A percentile compares a stretch with the other conserved stretches of the same genome.
These are phyloP conservation scores for Circinella minor DNA, from an alignment of 371 early-diverging fungal species.

Conservation along the genomic window DNA sequence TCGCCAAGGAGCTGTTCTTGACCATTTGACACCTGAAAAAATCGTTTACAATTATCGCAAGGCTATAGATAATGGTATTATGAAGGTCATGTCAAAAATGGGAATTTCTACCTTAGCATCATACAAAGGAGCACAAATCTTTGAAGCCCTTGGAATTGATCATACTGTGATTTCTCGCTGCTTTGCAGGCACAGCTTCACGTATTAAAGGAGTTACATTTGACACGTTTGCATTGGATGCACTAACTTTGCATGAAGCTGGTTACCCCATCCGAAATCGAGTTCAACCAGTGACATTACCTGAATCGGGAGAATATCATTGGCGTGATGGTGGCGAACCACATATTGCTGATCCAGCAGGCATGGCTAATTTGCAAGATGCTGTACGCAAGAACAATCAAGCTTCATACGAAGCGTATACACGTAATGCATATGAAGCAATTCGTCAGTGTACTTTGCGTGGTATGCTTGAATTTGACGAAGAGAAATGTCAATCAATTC, in stretches of 20 bases:
- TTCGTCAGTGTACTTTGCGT: conserved; percentile 92
- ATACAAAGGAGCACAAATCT: conserved; percentile 98
- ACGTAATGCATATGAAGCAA: conserved; percentile 75
- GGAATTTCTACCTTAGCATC: conserved; percentile 97
- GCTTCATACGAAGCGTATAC: conserved; percentile 86
- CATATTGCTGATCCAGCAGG: conserved; percentile 92
- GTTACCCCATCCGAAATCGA: conserved; percentile 77
- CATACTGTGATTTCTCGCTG: conserved; percentile 87
- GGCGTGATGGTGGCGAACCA: conserved; percentile 91
- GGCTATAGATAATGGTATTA: conserved; percentile 91
- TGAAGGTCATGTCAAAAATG: conserved; percentile 99
- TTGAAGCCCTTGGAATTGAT: conserved; percentile 95
- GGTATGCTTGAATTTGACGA: conserved; percentile 92
- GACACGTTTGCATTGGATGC: conserved; percentile 90
- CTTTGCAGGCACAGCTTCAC: conserved; percentile 93
- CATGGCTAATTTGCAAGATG: conserved; percentile 92
- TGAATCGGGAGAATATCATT: conserved; percentile 96
- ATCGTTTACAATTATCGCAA: conserved; percentile 83
- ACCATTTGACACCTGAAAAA: conserved; percentile 53
- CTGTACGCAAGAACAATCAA: conserved; percentile 92
- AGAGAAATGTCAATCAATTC: conserved; percentile 73
- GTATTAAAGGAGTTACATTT: conserved; percentile 92
- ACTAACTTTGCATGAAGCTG: conserved; percentile 83
- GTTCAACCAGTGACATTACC: conserved; percentile 72
- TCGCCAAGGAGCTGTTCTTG: conserved; percentile 77